Evolutionary conservation across 2,329 filamentous ascomycete species (phyloP).

Genomic region (Paradendryphiella salina): DNA sequence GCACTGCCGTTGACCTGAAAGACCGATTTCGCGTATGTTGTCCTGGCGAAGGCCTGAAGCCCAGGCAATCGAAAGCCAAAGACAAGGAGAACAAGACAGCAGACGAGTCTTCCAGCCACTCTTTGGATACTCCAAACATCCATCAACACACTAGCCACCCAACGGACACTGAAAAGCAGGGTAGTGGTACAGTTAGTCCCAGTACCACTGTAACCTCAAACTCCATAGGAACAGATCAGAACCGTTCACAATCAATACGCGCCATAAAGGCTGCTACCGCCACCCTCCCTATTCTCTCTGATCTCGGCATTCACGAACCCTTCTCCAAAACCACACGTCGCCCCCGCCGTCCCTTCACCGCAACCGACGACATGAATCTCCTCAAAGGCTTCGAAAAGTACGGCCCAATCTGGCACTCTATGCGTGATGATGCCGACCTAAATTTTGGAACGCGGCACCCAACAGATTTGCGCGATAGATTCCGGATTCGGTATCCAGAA

Average conservation of each 20-base stretch:
- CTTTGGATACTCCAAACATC: neutral
- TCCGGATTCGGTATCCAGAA: constrained; percentile 62
- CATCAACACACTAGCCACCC: neutral
- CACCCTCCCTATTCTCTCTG: constrained; percentile 38
- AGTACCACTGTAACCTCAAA: neutral
- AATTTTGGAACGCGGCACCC: constrained; percentile 55
- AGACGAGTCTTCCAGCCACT: neutral
- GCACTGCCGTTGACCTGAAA: constrained; percentile 66
- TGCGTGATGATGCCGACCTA: constrained; percentile 59
- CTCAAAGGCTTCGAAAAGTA: constrained; percentile 62
- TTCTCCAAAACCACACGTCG: constrained; percentile 57
- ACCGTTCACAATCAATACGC: constrained; percentile 10
- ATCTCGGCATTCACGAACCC: constrained; percentile 55
- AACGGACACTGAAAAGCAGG: neutral
- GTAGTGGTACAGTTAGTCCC: neutral
- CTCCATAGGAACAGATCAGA: neutral
- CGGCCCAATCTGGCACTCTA: constrained; percentile 63
- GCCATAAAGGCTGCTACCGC: constrained; percentile 32
- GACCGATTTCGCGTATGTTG: constrained; percentile 63
- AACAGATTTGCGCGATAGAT: constrained; percentile 65
- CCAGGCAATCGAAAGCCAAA: constrained; percentile 47
- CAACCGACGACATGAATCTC: constrained; percentile 61
- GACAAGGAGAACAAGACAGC: constrained; percentile 10
- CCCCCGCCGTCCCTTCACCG: constrained; percentile 59
- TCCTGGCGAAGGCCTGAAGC: constrained; percentile 45